phyloP scores from a whole-genome alignment of 2,329 filamentous ascomycete genomes.

The Harringtonia aguacate region DNA sequence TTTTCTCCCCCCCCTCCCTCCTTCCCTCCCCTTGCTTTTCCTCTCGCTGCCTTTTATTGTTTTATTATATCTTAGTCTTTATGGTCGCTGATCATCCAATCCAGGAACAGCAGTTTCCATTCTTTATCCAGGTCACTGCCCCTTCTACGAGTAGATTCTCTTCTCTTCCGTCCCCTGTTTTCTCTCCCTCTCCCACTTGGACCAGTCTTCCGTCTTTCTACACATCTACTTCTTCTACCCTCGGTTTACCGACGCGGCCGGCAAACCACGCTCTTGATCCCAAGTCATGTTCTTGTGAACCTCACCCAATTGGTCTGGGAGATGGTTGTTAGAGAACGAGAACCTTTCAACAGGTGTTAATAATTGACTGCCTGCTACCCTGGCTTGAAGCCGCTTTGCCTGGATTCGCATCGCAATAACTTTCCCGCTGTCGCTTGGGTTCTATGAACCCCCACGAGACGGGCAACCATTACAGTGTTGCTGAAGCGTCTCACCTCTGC shows the following conservation, averaged over 20 bases:
- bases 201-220: not conserved
- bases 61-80: not conserved
- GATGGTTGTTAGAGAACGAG: conserved; percentile 14
- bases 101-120: not conserved
- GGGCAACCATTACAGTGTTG: not conserved
- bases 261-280: conserved; percentile 6
- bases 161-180: not conserved
- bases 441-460: not conserved
- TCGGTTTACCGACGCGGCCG: conserved; percentile 9
- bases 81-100: not conserved
- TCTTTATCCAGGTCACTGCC: not conserved
- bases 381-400: not conserved
- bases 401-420: not conserved
- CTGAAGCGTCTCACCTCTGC: not conserved
- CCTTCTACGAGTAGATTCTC: not conserved
- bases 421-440: too few relatives aligned
- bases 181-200: not conserved
- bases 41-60: not conserved
- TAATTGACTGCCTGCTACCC: not conserved
- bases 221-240: not conserved
- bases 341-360: too few relatives aligned
- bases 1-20: conserved; percentile 2
- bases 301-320: conserved; percentile 19
- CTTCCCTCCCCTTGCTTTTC: conserved; percentile 1
- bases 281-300: conserved; percentile 22